A percentile compares a stretch with the other conserved stretches of the same genome.
These are phyloP conservation scores for Xylaria sp. DNA, from an alignment of 2,329 filamentous ascomycete species.

Conservation along the genomic window DNA sequence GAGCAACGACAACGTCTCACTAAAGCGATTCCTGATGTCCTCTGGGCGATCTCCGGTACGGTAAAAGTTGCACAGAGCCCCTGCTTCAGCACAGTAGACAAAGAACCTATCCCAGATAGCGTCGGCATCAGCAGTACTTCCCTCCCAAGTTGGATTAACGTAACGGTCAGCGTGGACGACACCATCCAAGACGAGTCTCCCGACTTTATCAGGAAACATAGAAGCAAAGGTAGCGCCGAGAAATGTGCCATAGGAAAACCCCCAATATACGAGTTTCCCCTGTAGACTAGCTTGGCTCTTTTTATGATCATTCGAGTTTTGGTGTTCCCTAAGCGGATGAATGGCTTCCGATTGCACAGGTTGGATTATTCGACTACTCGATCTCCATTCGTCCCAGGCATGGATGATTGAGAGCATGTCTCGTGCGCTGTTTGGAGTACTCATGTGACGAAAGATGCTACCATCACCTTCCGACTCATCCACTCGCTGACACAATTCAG, in stretches of 20 bases:
- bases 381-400: conserved; percentile 52
- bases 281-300: conserved; percentile 37
- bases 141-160: conserved; percentile 53
- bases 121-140: conserved; percentile 58
- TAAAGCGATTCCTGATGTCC: conserved; percentile 47
- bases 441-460: conserved; percentile 50
- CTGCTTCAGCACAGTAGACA: conserved; percentile 58
- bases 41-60: conserved; percentile 50
- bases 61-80: conserved; percentile 53
- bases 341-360: conserved; percentile 24
- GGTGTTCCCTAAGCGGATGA: conserved; percentile 19
- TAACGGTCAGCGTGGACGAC: conserved; percentile 55
- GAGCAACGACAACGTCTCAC: conserved; percentile 48
- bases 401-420: conserved; percentile 56
- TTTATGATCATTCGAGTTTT: conserved; percentile 21
- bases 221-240: conserved; percentile 54
- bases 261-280: conserved; percentile 53
- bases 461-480: conserved; percentile 45
- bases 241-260: conserved; percentile 55
- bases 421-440: conserved; percentile 51
- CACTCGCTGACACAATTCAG: conserved; percentile 48
- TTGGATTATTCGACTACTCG: conserved; percentile 31
- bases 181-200: conserved; percentile 54
- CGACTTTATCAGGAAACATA: conserved; percentile 56
- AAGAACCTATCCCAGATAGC: conserved; percentile 58